Percentiles rank a stretch among this genome's conserved stretches.
phyloP scores from a whole-genome alignment of 139 green algal species.

The Chlorella sp. region DNA sequence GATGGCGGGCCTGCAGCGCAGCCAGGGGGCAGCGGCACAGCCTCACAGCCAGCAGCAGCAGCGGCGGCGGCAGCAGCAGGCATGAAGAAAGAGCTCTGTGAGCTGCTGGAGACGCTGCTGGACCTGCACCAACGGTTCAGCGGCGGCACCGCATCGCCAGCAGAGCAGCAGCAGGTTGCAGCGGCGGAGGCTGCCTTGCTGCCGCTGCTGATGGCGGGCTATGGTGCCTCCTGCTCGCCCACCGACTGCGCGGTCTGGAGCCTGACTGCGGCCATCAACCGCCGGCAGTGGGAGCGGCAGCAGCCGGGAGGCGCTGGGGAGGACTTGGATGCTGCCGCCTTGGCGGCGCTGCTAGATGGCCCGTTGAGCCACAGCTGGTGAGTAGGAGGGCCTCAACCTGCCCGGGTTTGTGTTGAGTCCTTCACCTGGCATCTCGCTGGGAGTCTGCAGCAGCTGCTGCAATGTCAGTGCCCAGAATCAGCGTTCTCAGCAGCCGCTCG shows the following conservation, averaged over 20 bases:
- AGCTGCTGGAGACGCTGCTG: conserved; percentile 63
- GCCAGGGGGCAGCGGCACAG: not conserved
- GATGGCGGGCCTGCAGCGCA: conserved; percentile 3
- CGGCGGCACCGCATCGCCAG: not conserved
- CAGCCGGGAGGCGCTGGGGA: not conserved
- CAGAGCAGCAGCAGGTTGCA: not conserved
- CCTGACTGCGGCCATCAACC: conserved; percentile 60
- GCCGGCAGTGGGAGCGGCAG: conserved; percentile 16
- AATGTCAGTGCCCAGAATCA: too few species aligned
- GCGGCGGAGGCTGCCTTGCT: conserved; percentile 45
- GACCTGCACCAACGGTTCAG: conserved; percentile 52
- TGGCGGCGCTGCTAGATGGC: conserved; percentile 33
- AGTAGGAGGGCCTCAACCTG: not conserved
- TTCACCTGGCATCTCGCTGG: too few species aligned
- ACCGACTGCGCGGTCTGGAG: conserved; percentile 62
- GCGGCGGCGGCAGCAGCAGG: not conserved
- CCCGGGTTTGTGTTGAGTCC: too few species aligned
- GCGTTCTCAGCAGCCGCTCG: too few species aligned
- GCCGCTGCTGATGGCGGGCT: conserved; percentile 60
- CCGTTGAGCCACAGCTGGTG: conserved; percentile 8
- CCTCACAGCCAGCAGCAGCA: not conserved
- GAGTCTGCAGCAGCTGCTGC: not conserved
- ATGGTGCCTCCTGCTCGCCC: conserved; percentile 52
- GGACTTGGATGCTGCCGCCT: not conserved
- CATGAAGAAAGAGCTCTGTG: conserved; percentile 48